Percentiles rank a stretch among this genome's conserved stretches.
phyloP scores from a whole-genome alignment of 2,329 filamentous ascomycete genomes.

The Reticulascus tulasneorum region DNA sequence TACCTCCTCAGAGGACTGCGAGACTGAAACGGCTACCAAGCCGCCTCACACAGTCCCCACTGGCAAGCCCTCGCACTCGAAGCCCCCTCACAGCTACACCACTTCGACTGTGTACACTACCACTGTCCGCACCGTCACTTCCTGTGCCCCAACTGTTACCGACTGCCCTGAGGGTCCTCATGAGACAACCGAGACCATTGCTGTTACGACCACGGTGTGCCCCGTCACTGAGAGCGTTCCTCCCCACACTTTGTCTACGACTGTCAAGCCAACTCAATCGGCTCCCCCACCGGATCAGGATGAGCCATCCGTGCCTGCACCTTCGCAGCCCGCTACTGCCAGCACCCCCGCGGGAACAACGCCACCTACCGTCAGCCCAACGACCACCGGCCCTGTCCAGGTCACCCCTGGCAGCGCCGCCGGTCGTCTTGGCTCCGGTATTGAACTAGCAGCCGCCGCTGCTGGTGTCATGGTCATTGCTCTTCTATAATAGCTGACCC shows the following conservation, averaged over 20 bases:
- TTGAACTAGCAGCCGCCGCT: conserved; percentile 7
- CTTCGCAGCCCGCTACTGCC: background rate
- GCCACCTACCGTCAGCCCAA: background rate
- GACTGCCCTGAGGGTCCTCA: conserved; percentile 16
- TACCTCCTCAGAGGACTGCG: conserved; percentile 37
- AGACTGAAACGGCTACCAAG: conserved; percentile 14
- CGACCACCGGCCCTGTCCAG: background rate
- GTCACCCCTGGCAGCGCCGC: conserved; percentile 10
- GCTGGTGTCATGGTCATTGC: conserved; percentile 9
- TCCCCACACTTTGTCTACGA: conserved; percentile 4
- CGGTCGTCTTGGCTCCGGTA: conserved; percentile 3
- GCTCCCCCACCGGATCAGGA: background rate
- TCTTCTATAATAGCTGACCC: conserved; percentile 10
- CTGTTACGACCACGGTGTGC: conserved; percentile 37
- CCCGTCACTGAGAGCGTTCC: conserved; percentile 8
- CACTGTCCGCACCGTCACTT: conserved; percentile 12
- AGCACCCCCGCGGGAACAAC: background rate
- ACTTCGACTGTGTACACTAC: conserved; percentile 17
- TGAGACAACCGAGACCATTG: conserved; percentile 34
- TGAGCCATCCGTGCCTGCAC: background rate
- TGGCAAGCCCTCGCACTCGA: background rate
- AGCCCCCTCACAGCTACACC: background rate
- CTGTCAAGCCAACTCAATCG: background rate
- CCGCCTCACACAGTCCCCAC: conserved; percentile 3
- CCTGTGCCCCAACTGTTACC: conserved; percentile 7